Base-by-base conservation (phyloP, 768 basidiomycete genomes). In the Auricularia sp. region DNA sequence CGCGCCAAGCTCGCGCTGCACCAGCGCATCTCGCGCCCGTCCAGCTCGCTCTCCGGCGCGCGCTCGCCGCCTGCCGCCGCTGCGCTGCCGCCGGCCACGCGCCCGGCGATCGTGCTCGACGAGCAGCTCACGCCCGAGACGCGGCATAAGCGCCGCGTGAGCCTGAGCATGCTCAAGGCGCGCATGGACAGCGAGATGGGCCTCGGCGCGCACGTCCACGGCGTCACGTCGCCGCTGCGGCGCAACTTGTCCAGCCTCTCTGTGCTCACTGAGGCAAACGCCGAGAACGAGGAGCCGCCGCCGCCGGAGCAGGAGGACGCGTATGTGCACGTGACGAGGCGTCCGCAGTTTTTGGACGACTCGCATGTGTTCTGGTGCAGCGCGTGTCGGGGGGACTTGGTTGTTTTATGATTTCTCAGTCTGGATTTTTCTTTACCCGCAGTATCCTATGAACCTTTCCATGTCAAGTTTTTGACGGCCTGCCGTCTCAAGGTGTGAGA, bases 341-440 rank as follows among this genome's bases (percentile, higher is more conserved):
- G 87, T 62, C 81, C 88, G 3, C 90, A 91, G 70, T 93, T 92
- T 71, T 77, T 92, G 77, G 91, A 93, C 70, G 91, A 93, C 68
- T 85, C 90, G 34, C 91, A 93, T 72, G 84, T 93, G 18, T 93
- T 93, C 76, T 93, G 91, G 90, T 93, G 91, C 76, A 81, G 85
- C 70, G 84, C 88, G 21, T 93, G 91, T 79, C 79, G 77, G 61
- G 91, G 91, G 59, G 91, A 93, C 73, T 75, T 93, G 47, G 88
- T 93, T 47, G 85, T 93, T 66, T 75, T 93, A 65, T 90, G 62
- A 65, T 43, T 42, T 47, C 21, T 63, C 47, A 36, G 8, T n/a
- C 42, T 18, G 18, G 14, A 36, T 34, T 11, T 18, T 36, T 35
- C 7, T 43, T 35, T 8, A 58, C 23, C 47, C 21, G 16, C 47